Evolutionary conservation across 768 basidiomycete species (phyloP), one percentile per base, ranked within the genome.

Genomic region (Stropharia rugosoannulata): DNA sequence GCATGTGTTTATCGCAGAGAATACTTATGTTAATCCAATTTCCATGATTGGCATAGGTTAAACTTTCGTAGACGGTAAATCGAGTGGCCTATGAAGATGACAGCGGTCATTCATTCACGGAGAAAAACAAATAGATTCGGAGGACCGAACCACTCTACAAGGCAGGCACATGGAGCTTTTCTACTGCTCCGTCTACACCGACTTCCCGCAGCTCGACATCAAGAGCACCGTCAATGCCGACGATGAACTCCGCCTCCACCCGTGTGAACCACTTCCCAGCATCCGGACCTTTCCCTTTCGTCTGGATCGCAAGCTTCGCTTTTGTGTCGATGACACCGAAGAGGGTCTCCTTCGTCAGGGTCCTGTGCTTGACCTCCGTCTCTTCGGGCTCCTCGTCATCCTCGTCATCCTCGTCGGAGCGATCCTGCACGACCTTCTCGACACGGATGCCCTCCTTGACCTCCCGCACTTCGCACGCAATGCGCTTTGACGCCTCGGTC

Each of bases 391-490:
- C 80, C 45, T 86, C 87, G 0, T 72, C 74, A 0, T 81, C 82
- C 0, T 80, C 79, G 0, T 71, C 75, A 0, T 81, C 83, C 0
- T 80, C 74, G 13, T 71, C 65, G 19, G 80, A 80, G 7, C 71
- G 58, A 58, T 78, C 73, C 3, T 75, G 75, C 48, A 73, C 75
- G 19, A 81, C 72, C 63, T 80, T 84, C 61, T 89, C 87, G 16
- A 86, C 66, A 54, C 82, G 80, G 57, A 90, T 75, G 2, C 79
- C 79, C 63, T 91, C 90, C 50, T 79, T 79, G 15, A 85, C 84
- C 66, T 93, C 90, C 88, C 89, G 90, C 25, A 93, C 71, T 68
- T 93, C 91, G 50, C 87, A 79, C 11, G 80, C 84, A 41, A 90
- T 73, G 61, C 72, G 73, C 63, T 76, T 80, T 51, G 65, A 73